phyloP scores from a whole-genome alignment of 768 basidiomycete genomes.

The Coprinopsis strossmayeri region DNA sequence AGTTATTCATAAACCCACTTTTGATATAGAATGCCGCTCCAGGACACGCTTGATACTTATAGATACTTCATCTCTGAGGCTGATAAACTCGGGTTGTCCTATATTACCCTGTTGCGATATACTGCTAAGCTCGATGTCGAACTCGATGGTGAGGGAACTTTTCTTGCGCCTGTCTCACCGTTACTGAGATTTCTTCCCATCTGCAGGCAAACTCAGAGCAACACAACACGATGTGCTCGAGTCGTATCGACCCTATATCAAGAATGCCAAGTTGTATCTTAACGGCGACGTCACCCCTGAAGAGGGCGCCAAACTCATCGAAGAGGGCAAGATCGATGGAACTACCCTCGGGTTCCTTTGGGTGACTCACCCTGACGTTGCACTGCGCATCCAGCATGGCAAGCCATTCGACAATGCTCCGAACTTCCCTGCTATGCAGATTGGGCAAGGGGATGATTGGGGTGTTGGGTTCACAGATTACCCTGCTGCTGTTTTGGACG shows the following conservation, averaged over 20 bases:
- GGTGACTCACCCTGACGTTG: constrained; percentile 23
- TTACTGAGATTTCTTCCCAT: background rate
- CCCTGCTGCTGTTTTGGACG: constrained; percentile 4
- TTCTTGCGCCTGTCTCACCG: background rate
- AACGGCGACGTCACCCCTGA: constrained; percentile 14
- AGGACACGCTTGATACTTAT: constrained; percentile 32
- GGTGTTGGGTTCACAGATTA: constrained; percentile 1
- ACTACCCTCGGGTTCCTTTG: constrained; percentile 29
- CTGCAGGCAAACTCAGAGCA: constrained; percentile 13
- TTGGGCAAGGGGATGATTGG: background rate
- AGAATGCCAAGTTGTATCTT: constrained; percentile 15
- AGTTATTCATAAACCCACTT: background rate
- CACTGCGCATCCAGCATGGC: background rate
- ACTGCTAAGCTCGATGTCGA: constrained; percentile 1
- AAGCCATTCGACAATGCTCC: constrained; percentile 2
- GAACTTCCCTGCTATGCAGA: background rate
- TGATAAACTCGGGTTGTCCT: constrained; percentile 23
- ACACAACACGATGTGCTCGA: constrained; percentile 16
- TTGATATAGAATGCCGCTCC: constrained; percentile 27
- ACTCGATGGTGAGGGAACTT: background rate
- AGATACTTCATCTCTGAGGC: constrained; percentile 29
- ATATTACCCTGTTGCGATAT: constrained; percentile 9
- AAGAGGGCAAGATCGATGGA: constrained; percentile 27
- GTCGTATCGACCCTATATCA: constrained; percentile 15
- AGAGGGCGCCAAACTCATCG: constrained; percentile 30